Evolutionary conservation across 2,329 filamentous ascomycete genomes (phyloP).

Genomic region (Triangularia setosa): DNA sequence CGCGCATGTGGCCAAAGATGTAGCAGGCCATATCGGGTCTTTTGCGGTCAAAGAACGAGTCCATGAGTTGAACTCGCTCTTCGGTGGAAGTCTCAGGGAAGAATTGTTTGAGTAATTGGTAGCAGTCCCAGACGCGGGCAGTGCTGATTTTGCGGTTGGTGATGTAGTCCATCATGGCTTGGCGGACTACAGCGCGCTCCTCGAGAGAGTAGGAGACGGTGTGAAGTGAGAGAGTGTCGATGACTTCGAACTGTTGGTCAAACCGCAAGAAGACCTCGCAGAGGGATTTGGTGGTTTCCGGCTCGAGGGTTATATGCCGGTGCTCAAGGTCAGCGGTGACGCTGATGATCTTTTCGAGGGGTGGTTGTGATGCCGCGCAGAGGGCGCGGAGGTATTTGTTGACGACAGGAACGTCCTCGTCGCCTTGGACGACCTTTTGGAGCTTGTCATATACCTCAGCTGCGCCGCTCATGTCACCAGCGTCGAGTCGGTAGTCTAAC

Average conservation of each 20-base stretch:
- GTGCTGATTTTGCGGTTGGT: conserved; percentile 59
- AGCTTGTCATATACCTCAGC: conserved; percentile 61
- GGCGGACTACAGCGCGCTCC: conserved; percentile 64
- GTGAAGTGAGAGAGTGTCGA: conserved; percentile 76
- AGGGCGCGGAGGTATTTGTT: conserved; percentile 71
- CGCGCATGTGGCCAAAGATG: conserved; percentile 92
- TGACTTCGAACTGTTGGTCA: conserved; percentile 73
- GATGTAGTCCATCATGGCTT: conserved; percentile 65
- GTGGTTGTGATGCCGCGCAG: conserved; percentile 55
- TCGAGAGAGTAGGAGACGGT: conserved; percentile 64
- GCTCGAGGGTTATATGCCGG: conserved; percentile 63
- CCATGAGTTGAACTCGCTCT: conserved; percentile 70
- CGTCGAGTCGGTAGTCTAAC: conserved; percentile 70
- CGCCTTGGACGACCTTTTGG: conserved; percentile 44
- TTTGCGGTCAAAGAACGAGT: conserved; percentile 71
- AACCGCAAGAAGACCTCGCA: conserved; percentile 69
- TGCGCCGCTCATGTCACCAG: conserved; percentile 68
- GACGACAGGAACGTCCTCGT: conserved; percentile 56
- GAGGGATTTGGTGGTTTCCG: conserved; percentile 71
- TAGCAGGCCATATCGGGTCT: conserved; percentile 81
- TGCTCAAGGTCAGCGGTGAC: conserved; percentile 71
- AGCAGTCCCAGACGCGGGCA: conserved; percentile 60
- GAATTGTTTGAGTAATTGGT: conserved; percentile 62
- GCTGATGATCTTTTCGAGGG: conserved; percentile 68
- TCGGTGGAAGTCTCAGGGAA: conserved; percentile 63